Evolutionary conservation across 345 rosid genomes (phyloP), one percentile per base, ranked within the genome.

Genomic region (Theobroma cacao): DNA sequence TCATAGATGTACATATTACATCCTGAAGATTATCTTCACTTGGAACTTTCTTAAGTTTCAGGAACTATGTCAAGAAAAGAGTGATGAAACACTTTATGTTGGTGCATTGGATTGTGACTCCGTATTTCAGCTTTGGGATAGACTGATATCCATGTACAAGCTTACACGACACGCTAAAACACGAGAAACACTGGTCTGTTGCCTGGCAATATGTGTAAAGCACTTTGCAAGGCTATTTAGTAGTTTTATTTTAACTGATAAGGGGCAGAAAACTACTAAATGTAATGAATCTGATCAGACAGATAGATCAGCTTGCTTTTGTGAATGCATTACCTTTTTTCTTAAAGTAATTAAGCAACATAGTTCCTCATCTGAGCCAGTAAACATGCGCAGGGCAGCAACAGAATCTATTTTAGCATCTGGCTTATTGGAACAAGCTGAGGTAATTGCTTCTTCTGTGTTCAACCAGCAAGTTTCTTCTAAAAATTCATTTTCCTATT

Each of bases 331-430:
- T 79, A 73, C 82, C 65, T 83, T 83, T 86, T 92, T 87, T 79
- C 82, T 86, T 79, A 73, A 85, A 77, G 74, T 93, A 81, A 85
- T 95, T 62, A 88, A 89, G 75, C 86, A 88, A 77, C 94, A 87
- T 69, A 88, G 98, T 83, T 82, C 86, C 81, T 78, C 99, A 74
- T 89, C 96, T 52, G 93, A 93, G 89, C 92, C 91, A 53, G 91
- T 89, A 73, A 91, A 85, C 88, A 86, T 90, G 85, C 98, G 98
- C 59, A 82, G 82, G 73, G 97, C 97, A 74, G 91, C 94, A 52
- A 91, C 94, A 67, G 99, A 90, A 77, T 89, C 99, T 74, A 84
- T 93, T 70, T 60, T 91, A 76, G 97, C 97, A 64, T 96, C 98
- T 14, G 90, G 98, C 78, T 81, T 96, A 82, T 86, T 96, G 56